Base-by-base conservation (phyloP, 495 filamentous ascomycete species). In the Penicillium waksmanii region DNA sequence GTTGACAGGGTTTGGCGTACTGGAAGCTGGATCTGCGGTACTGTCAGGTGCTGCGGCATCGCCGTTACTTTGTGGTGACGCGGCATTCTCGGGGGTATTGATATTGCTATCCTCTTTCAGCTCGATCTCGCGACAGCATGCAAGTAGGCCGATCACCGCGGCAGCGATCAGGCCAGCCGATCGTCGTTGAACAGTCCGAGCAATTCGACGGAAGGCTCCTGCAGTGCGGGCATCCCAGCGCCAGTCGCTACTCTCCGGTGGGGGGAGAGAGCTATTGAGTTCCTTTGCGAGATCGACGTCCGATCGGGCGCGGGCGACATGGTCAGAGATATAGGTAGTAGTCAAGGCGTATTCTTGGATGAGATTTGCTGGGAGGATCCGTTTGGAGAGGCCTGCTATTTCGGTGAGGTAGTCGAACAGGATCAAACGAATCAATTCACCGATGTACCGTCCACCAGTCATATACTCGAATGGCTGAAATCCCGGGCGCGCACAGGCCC, bases 381-480 rank as follows among this genome's bases (percentile, higher is more conserved):
- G 69, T 63, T 61, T 72, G 5, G 69, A 67, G 17, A 71, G 51
- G 18, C 71, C 66, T 10, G 77, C 60, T 9, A 80, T 62, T 12
- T 68, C 76, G 1, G 76, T 78, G 25, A 92, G 74, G 56, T 88
- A 87, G 60, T 92, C 89, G 33, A 87, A 73, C 43, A 89, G 80
- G 19, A 91, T 85, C 6, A 93, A 67, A 10, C 91, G 83, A 25
- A 85, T 87, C n/a, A 96, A 79, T 76, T 94, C 91, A 47, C 91
- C 91, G 15, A 96, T 80, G 66, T 96, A 96, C 17, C 90, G 82
- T 1, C 91, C 91, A 17, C 88, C 84, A 1, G 90, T 92, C 89
- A 96, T 91, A 69, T 93, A 93, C 72, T 96, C 91, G 55, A 94
- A 87, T 1, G 91, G 91, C 66, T 93, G 90, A 65, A 94, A 94